These are phyloP conservation scores for Physcomitrellopsis africana DNA, from an alignment of 225 moss, liverwort and hornwort species.

Conservation along the genomic window DNA sequence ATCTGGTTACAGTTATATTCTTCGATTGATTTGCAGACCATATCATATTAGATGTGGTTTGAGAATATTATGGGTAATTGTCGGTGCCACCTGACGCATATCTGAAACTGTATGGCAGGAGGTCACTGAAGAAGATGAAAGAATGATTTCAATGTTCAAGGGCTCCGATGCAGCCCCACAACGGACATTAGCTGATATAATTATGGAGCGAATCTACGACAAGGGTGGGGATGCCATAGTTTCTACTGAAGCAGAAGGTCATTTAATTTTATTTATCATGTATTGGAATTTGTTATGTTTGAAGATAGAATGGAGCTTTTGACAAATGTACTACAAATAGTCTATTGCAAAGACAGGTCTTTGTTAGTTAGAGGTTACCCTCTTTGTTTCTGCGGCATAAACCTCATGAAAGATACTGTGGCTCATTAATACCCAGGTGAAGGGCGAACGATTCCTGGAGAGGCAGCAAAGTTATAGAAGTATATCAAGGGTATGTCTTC, in stretches of 20 bases:
- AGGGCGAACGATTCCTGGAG: constrained; percentile 67
- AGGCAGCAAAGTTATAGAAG: constrained; percentile 77
- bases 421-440: constrained; percentile 54
- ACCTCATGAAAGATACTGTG: constrained; percentile 1
- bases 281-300: not conserved
- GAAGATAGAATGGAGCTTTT: not conserved
- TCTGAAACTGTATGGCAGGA: constrained; percentile 53
- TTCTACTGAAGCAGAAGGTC: constrained; percentile 51
- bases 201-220: constrained; percentile 92
- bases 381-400: not conserved
- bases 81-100: not conserved
- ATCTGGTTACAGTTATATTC: not conserved
- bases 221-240: constrained; percentile 59
- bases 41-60: not conserved
- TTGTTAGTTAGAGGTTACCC: not conserved
- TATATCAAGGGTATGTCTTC: constrained; percentile 73
- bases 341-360: not conserved
- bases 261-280: not conserved
- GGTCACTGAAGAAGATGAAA: constrained; percentile 90
- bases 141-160: constrained; percentile 83
- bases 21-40: not conserved
- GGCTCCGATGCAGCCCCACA: constrained; percentile 75
- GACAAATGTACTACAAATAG: not conserved
- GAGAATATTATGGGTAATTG: not conserved
- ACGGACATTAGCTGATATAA: constrained; percentile 81